A percentile compares a stretch with the other conserved stretches of the same genome.
phyloP scores from a whole-genome alignment of 2,329 filamentous ascomycete species.

The Fusarium austroafricanum region DNA sequence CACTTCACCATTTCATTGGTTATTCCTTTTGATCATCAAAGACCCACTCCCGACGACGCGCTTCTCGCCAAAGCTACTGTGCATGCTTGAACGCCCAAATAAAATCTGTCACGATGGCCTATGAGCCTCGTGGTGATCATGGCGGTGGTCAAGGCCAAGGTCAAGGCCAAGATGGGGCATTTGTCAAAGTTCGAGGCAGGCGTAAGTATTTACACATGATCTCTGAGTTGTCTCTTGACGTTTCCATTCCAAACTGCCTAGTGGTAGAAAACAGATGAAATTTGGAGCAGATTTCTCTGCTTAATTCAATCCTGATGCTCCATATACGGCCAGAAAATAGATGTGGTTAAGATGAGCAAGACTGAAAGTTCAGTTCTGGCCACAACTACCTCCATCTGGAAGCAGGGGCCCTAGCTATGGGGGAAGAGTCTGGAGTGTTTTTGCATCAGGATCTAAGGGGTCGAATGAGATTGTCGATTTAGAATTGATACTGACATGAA shows the following conservation, averaged over 20 bases:
- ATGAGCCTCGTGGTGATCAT: conserved; percentile 64
- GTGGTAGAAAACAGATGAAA: conserved; percentile 24
- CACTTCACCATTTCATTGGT: conserved; percentile 2
- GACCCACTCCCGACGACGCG: conserved; percentile 39
- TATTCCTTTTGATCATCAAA: conserved; percentile 7
- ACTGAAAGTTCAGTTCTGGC: neutral
- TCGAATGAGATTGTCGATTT: conserved; percentile 17
- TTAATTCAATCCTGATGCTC: neutral
- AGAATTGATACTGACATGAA: conserved; percentile 29
- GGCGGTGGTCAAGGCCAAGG: conserved; percentile 48
- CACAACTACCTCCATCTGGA: neutral
- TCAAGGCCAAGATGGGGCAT: conserved; percentile 57
- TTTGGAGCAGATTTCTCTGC: neutral
- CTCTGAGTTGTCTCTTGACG: conserved; percentile 1
- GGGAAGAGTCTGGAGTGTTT: neutral
- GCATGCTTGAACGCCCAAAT: conserved; percentile 42
- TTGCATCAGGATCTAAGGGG: conserved; percentile 11
- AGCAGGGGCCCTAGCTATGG: neutral
- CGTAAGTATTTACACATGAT: conserved; percentile 56
- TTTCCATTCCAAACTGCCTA: conserved; percentile 6
- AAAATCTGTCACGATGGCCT: conserved; percentile 58
- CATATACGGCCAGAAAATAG: neutral
- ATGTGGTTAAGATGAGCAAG: neutral
- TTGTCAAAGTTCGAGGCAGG: conserved; percentile 62
- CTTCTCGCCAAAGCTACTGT: conserved; percentile 27